Conservation (phyloP, 1,139 yeast species). For the Lodderomyces jiufengensis region DNA sequence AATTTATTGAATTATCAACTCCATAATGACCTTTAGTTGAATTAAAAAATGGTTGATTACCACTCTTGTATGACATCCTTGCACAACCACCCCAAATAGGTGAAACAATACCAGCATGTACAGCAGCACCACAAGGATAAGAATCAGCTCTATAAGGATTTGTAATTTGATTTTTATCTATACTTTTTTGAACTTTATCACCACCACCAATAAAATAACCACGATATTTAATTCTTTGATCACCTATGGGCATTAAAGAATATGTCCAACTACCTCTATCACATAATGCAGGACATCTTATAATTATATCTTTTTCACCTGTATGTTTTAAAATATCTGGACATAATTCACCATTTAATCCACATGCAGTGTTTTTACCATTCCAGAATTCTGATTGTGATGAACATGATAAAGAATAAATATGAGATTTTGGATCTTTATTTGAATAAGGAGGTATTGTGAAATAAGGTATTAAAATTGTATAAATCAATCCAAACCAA, state of each 20-base stretch:
- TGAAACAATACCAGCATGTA: constrained; percentile 77
- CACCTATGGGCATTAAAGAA: constrained; percentile 75
- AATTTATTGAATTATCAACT: constrained; percentile 56
- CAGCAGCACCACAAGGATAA: constrained; percentile 85
- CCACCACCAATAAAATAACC: constrained; percentile 82
- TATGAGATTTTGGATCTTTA: constrained; percentile 16
- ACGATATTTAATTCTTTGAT: constrained; percentile 59
- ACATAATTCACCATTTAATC: constrained; percentile 64
- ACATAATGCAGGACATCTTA: constrained; percentile 89
- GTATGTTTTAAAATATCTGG: constrained; percentile 21
- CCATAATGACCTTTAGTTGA: constrained; percentile 45
- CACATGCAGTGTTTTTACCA: constrained; percentile 77
- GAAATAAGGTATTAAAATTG: constrained; percentile 37
- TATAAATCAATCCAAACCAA: constrained; percentile 32
- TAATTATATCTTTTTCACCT: constrained; percentile 37
- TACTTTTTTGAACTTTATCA: constrained; percentile 17
- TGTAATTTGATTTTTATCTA: constrained; percentile 30
- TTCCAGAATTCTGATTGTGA: constrained; percentile 49
- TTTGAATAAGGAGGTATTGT: constrained; percentile 29
- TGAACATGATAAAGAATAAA: constrained; percentile 42
- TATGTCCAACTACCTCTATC: constrained; percentile 75
- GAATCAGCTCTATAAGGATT: constrained; percentile 84
- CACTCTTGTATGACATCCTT: constrained; percentile 51
- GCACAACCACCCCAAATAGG: constrained; percentile 83
- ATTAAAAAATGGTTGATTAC: constrained; percentile 48